Evolutionary conservation across 1,139 yeast genomes (phyloP), one percentile per base, ranked within the genome.

Genomic region (Blastobotrys petasosporus): DNA sequence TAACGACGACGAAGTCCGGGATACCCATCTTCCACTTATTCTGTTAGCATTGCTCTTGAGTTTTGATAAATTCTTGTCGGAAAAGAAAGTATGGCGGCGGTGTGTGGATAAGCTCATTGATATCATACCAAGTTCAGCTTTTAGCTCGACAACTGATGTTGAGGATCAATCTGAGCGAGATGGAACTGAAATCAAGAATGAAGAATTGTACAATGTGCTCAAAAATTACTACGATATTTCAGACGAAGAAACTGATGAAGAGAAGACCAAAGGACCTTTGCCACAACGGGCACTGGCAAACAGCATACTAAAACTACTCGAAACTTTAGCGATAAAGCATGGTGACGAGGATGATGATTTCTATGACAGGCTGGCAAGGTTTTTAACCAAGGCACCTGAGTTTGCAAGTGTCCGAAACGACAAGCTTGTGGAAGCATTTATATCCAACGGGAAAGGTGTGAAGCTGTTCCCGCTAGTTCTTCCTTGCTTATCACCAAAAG

Each of bases 1-100:
- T 13, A 77, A 75, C 41, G 97, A 90, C 54, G 96, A 87, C 54
- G 97, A 87, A 53, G 85, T 86, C 83, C 66, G 81, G n/a, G 69
- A 77, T 0, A 71, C 74, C 12, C 96, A 90, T 60, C 68, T 85
- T 3, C 97, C 97, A 0, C 65, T 86, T 45, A 74, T 85, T 1
- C 62, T 87, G 1, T 54, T 86, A 15, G 68, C 77, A 1, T 53
- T 77, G 3, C 53, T 79, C 25, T 52, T 67, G 2, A 42, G 47
- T 23, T 33, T 44, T 23, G 38, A 34, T 32, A 39, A 33, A 38
- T 10, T 41, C 39, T 11, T 35, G 33, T 12, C 39, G 1, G 48
- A 44, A 15, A 33, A 44, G 37, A 40, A 39, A 9, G 13, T 47
- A 12, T 17, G 62, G 62, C 39, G 49, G 54, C 44, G 53, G 51